A percentile compares a stretch with the other conserved stretches of the same genome.
These are phyloP conservation scores for Hypoxylon crocopeplum DNA, from an alignment of 495 filamentous ascomycete genomes.

Conservation along the genomic window DNA sequence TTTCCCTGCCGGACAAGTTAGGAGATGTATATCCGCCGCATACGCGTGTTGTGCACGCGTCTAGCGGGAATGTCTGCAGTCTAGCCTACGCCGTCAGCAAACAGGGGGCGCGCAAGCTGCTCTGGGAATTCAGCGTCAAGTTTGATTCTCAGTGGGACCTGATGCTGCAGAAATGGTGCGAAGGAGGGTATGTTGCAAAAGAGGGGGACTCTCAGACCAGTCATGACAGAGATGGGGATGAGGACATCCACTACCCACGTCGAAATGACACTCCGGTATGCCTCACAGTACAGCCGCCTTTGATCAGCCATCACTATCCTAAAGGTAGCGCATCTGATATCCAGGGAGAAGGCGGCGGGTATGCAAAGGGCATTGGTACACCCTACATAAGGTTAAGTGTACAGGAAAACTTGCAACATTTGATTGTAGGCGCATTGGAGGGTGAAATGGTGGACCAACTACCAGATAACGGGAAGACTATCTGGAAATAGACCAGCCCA, in stretches of 20 bases:
- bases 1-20: slow-evolving; percentile 48
- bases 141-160: slow-evolving; percentile 53
- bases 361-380: slow-evolving; percentile 47
- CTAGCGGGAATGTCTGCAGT: slow-evolving; percentile 50
- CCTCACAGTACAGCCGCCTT: slow-evolving; percentile 55
- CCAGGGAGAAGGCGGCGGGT: slow-evolving; percentile 52
- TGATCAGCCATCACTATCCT: slow-evolving; percentile 54
- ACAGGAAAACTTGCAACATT: slow-evolving; percentile 48
- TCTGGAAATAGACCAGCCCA: no score
- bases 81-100: slow-evolving; percentile 56
- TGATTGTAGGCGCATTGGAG: slow-evolving; percentile 38
- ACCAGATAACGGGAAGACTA: slow-evolving; percentile 41
- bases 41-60: slow-evolving; percentile 52
- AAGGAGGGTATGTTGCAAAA: slow-evolving; percentile 33
- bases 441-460: slow-evolving; percentile 48
- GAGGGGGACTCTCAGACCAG: background rate
- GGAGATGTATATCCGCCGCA: slow-evolving; percentile 48
- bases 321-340: slow-evolving; percentile 51
- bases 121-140: slow-evolving; percentile 46
- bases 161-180: slow-evolving; percentile 56
- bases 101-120: slow-evolving; percentile 51
- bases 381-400: slow-evolving; percentile 55
- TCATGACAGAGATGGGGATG: background rate
- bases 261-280: slow-evolving; percentile 39
- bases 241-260: background rate